A percentile compares a stretch with the other conserved stretches of the same genome.
phyloP scores from a whole-genome alignment of 23 red algal species.

The Gracilariopsis chorda region DNA sequence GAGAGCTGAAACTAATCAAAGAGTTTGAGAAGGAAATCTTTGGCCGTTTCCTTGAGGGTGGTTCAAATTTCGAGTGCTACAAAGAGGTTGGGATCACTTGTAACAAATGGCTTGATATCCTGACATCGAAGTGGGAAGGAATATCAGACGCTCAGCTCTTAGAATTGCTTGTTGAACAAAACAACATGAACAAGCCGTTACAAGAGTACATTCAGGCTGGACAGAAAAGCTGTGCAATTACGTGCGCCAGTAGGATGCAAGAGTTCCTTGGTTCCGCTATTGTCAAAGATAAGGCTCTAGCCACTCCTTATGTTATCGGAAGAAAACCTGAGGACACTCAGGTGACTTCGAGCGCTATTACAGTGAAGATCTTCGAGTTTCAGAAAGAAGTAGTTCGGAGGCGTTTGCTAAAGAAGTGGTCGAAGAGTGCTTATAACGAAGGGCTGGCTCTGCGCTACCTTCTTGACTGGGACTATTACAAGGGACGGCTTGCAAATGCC shows the following conservation, averaged over 20 bases:
- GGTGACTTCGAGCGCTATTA: conserved; percentile 88
- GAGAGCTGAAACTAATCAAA: conserved; percentile 99
- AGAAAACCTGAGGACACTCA: conserved; percentile 73
- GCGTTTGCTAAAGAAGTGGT: conserved; percentile 79
- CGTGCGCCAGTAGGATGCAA: conserved; percentile 87
- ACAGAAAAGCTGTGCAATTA: conserved; percentile 95
- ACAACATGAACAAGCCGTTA: conserved; percentile 92
- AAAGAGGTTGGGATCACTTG: conserved; percentile 67
- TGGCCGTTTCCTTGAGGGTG: conserved; percentile 74
- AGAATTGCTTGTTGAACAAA: conserved; percentile 94
- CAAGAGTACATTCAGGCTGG: conserved; percentile 74
- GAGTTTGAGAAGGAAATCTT: conserved; percentile 96
- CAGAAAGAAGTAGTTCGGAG: conserved; percentile 35
- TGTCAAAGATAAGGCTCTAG: conserved; percentile 79
- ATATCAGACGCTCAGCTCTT: conserved; percentile 75
- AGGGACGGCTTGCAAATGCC: conserved; percentile 73
- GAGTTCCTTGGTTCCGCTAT: conserved; percentile 86
- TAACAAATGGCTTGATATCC: conserved; percentile 88
- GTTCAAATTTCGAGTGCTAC: conserved; percentile 66
- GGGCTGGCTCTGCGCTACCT: conserved; percentile 64
- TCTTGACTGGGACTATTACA: conserved; percentile 98
- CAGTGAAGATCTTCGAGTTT: conserved; percentile 89
- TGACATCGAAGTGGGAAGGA: conserved; percentile 74
- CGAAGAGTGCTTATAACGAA: conserved; percentile 44
- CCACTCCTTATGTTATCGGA: conserved; percentile 86